Base-by-base conservation (phyloP, 73 alveolate genomes). In the Stentor coeruleus region DNA sequence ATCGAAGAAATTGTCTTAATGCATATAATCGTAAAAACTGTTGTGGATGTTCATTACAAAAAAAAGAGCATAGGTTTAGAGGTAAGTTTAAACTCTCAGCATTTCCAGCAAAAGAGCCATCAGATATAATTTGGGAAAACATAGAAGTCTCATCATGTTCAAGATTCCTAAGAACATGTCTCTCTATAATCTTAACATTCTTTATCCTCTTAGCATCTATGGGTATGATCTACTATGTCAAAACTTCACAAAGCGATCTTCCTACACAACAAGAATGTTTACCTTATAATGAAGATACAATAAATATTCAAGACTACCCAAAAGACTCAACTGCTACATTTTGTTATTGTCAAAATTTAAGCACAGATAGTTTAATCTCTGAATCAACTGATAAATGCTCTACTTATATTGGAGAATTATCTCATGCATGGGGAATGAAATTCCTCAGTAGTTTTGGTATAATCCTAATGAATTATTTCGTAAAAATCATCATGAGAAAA, bases 401-500 rank as follows among this genome's bases (percentile, higher is more conserved):
- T 11, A 20, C 20, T 6, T 49, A 49, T 20, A 49, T 49, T 20
- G 66, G 20, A 20, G 6, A 49, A 6, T 20, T 49, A 11, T 49
- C 66, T 11, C 66, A 49, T 11, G 66, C 66, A 49, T 11, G 6
- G 66, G 20, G 28, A 6, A 11, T 49, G 20, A 49, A 49, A 20
- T 49, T 49, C 66, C 66, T 49, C 66, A 49, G 66, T 20, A 20
- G 28, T 49, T 49, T 49, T 20, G 66, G 66, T 11, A 49, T 49
- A 11, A 49, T 20, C 6, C 6, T 49, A 6, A 20, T 49, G 66
- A 49, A 49, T 20, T 81, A 59, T 37, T 39, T 82, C 35, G 60
- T 91, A n/a, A 85, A 75, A 66, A 66, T 40, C 33, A 72, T 85
- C 20, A 85, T 91, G 1, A 59, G 81, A 35, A 57, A 55, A n/a